These are phyloP conservation scores for Crucibulum cyathiforme DNA, from an alignment of 1,284 basidiomycete genomes.

Conservation along the genomic window DNA sequence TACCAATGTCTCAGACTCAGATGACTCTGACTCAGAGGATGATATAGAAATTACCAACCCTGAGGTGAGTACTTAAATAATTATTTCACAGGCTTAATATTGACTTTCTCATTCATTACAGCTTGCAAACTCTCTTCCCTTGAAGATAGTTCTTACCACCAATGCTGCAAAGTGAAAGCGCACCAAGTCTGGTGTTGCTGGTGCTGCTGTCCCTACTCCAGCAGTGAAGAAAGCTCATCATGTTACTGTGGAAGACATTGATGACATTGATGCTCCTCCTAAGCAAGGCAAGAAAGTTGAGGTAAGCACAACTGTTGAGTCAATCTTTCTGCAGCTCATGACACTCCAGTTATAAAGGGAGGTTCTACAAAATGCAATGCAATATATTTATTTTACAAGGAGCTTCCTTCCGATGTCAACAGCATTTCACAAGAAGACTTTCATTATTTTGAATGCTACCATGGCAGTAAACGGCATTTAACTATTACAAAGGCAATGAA, in stretches of 20 bases:
- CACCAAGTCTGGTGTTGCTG: too few species aligned
- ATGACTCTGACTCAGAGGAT: too few species aligned
- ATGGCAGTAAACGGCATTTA: slow-evolving; percentile 20
- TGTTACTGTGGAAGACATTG: background rate
- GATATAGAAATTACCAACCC: too few species aligned
- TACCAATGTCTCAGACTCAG: too few species aligned
- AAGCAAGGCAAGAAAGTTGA: background rate
- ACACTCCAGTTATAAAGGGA: too few species aligned
- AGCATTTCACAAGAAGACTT: slow-evolving; percentile 10
- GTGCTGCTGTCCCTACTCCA: too few species aligned
- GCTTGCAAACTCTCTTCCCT: too few species aligned
- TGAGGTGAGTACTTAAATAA: too few species aligned
- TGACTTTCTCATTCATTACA: too few species aligned
- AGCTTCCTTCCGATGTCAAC: slow-evolving; percentile 1
- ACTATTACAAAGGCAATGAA: slow-evolving; percentile 25
- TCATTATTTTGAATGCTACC: slow-evolving; percentile 24
- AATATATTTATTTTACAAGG: slow-evolving; percentile 25
- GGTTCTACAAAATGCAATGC: slow-evolving; percentile 9
- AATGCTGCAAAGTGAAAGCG: too few species aligned
- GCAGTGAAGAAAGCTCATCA: background rate
- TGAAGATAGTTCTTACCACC: too few species aligned
- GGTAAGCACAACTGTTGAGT: background rate
- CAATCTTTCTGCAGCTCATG: background rate
- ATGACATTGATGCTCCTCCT: background rate
- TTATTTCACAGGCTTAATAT: too few species aligned